A percentile compares a stretch with the other conserved stretches of the same genome.
These are phyloP conservation scores for Pyrenophora graminea DNA, from an alignment of 2,329 filamentous ascomycete genomes.

Conservation along the genomic window DNA sequence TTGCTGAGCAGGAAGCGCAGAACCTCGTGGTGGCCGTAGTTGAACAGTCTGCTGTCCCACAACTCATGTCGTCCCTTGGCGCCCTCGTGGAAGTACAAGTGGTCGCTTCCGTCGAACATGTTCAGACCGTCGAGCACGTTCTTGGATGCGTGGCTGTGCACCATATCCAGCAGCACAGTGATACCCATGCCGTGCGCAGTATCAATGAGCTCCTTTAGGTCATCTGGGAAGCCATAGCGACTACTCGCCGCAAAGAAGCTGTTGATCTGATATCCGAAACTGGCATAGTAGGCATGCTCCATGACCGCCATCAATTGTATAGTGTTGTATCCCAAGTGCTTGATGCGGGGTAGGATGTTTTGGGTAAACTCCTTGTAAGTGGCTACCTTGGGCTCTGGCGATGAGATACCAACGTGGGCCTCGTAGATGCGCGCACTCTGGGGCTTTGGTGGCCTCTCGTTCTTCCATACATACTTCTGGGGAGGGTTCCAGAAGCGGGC, in stretches of 20 bases:
- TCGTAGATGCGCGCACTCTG: constrained; percentile 90
- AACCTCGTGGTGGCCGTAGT: constrained; percentile 94
- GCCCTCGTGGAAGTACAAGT: constrained; percentile 93
- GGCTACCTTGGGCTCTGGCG: constrained; percentile 82
- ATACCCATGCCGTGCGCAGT: constrained; percentile 91
- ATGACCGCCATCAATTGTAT: constrained; percentile 99
- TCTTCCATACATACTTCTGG: constrained; percentile 81
- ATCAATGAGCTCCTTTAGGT: constrained; percentile 94
- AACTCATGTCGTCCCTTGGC: constrained; percentile 83
- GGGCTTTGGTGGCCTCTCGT: constrained; percentile 80
- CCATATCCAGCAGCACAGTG: constrained; percentile 88
- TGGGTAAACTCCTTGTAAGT: constrained; percentile 97
- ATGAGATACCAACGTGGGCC: constrained; percentile 97
- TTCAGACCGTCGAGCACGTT: constrained; percentile 95
- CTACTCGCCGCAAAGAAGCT: constrained; percentile 98
- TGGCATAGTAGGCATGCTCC: constrained; percentile 99
- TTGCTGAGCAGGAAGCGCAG: constrained; percentile 95
- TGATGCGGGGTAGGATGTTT: constrained; percentile 89
- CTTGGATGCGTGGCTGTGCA: constrained; percentile 97
- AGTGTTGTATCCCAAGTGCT: constrained; percentile 89
- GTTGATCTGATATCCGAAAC: constrained; percentile 98
- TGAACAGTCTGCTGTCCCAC: constrained; percentile 97
- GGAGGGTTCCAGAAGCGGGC: constrained; percentile 97
- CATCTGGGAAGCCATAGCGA: constrained; percentile 89
- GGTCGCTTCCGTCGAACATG: constrained; percentile 92